These are phyloP conservation scores for Trichoderma koningii DNA, from an alignment of 2,329 filamentous ascomycete species.

Conservation along the genomic window DNA sequence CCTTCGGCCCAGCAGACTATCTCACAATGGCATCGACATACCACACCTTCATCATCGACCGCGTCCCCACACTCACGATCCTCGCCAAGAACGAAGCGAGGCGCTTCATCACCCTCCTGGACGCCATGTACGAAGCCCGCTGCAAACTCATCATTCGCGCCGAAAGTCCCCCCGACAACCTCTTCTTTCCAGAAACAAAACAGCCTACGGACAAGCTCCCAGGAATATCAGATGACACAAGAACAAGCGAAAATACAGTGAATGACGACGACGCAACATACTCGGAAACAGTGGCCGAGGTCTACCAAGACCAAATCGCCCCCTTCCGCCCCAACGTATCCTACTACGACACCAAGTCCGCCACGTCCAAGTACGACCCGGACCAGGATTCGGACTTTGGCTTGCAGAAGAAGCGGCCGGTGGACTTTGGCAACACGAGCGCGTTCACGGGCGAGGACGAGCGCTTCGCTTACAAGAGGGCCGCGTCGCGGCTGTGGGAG, in stretches of 20 bases:
- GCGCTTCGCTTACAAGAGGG: slow-evolving; percentile 77
- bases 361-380: slow-evolving; percentile 53
- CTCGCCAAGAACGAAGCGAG: slow-evolving; percentile 78
- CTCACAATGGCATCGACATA: slow-evolving; percentile 78
- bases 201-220: too few relatives aligned
- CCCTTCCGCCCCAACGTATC: slow-evolving; percentile 81
- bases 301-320: slow-evolving; percentile 74
- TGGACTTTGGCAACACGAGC: slow-evolving; percentile 68
- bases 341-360: slow-evolving; percentile 56
- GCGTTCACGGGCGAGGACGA: slow-evolving; percentile 81
- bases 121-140: slow-evolving; percentile 79
- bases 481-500: slow-evolving; percentile 77
- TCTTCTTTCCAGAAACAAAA: slow-evolving; percentile 70
- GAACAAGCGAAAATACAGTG: not conserved
- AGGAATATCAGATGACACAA: not conserved
- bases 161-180: slow-evolving; percentile 66
- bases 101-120: slow-evolving; percentile 76
- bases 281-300: slow-evolving; percentile 57
- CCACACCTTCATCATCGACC: slow-evolving; percentile 74
- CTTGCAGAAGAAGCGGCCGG: slow-evolving; percentile 37
- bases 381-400: slow-evolving; percentile 61
- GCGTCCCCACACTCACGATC: slow-evolving; percentile 67
- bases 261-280: slow-evolving; percentile 45
- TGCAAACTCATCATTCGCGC: slow-evolving; percentile 74
- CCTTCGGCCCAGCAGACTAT: slow-evolving; percentile 78